These are phyloP conservation scores for Solanum bukasovii DNA, from an alignment of 257 asterid genomes.

Conservation along the genomic window DNA sequence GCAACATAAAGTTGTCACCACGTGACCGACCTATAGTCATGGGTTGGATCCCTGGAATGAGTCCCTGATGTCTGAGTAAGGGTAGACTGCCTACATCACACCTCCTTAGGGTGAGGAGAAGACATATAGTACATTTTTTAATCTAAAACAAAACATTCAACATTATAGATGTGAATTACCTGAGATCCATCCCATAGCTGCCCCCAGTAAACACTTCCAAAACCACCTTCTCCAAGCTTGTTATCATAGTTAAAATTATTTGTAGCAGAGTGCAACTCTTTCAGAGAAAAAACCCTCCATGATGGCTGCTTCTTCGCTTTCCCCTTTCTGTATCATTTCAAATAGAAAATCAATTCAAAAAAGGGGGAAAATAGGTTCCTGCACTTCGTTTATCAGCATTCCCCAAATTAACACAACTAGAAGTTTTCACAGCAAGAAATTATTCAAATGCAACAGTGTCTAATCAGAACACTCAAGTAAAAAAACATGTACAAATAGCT, in stretches of 20 bases:
- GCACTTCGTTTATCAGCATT: neutral
- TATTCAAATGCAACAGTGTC: neutral
- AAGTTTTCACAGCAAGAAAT: neutral
- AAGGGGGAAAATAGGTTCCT: neutral
- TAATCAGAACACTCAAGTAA: neutral
- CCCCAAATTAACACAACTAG: neutral
- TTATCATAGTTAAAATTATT: slow-evolving; percentile 92
- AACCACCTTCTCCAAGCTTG: slow-evolving; percentile 99
- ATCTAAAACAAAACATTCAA: neutral
- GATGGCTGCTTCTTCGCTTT: slow-evolving; percentile 45
- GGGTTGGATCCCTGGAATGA: neutral
- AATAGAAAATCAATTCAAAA: neutral
- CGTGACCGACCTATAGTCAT: neutral
- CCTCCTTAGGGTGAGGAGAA: neutral
- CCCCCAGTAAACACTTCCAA: slow-evolving; percentile 99
- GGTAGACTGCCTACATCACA: neutral
- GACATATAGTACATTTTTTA: neutral
- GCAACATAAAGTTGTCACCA: neutral
- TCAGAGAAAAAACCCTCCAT: slow-evolving; percentile 92
- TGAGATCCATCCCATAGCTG: slow-evolving; percentile 99
- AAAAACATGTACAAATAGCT: neutral
- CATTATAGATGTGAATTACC: slow-evolving; percentile 21
- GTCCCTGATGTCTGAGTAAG: neutral
- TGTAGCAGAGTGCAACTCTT: slow-evolving; percentile 88
- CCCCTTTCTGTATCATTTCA: slow-evolving; percentile 30